These are phyloP conservation scores for Eimeria sp. DNA, from an alignment of 169 alveolate species.

Conservation along the genomic window DNA sequence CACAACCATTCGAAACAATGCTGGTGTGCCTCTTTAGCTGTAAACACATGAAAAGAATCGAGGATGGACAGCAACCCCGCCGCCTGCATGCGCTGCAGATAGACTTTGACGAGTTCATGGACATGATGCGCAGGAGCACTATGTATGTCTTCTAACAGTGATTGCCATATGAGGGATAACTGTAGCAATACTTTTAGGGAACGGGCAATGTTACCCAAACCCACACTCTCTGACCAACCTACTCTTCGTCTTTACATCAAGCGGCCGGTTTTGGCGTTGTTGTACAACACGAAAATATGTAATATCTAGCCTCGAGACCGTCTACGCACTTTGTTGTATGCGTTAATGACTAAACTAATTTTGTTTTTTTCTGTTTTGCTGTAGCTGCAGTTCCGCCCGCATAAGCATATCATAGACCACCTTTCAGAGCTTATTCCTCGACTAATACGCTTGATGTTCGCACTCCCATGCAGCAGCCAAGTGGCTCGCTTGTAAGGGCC, in stretches of 20 bases:
- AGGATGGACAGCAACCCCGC: neutral
- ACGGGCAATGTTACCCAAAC: neutral
- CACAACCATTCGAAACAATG: neutral
- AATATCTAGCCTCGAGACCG: neutral
- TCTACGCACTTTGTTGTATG: too few relatives aligned
- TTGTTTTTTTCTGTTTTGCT: neutral
- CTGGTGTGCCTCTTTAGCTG: neutral
- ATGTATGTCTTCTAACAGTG: neutral
- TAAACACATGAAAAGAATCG: neutral
- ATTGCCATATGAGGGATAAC: neutral
- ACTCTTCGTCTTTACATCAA: neutral
- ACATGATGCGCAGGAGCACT: slow-evolving; percentile 78
- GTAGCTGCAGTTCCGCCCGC: slow-evolving; percentile 48
- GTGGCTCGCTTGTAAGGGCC: neutral
- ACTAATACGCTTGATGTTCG: neutral
- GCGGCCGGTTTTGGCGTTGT: neutral
- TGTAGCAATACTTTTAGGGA: neutral
- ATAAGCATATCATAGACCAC: slow-evolving; percentile 35
- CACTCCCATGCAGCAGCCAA: neutral
- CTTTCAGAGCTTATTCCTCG: neutral
- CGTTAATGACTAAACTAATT: neutral
- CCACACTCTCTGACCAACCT: neutral
- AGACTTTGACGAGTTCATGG: slow-evolving; percentile 85
- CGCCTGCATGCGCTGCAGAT: slow-evolving; percentile 72
- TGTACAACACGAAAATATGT: neutral